A percentile compares a stretch with the other conserved stretches of the same genome.
These are phyloP conservation scores for Neocatenulostroma microsporum DNA, from an alignment of 2,329 filamentous ascomycete genomes.

Conservation along the genomic window DNA sequence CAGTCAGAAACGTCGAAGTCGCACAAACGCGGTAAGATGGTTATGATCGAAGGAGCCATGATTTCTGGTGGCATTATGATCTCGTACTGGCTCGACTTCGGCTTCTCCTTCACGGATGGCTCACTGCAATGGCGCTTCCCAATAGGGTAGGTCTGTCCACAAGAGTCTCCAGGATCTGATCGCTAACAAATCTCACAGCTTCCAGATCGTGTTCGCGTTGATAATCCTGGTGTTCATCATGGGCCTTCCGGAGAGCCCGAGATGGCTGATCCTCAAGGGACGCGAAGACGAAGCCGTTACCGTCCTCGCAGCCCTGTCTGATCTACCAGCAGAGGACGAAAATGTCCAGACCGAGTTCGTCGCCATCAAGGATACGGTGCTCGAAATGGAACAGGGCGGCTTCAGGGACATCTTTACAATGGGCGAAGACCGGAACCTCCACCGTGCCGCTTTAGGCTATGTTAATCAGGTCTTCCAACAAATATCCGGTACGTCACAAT, in stretches of 20 bases:
- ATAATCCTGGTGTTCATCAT: conserved; percentile 42
- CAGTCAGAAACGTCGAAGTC: conserved; percentile 46
- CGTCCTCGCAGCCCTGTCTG: conserved; percentile 41
- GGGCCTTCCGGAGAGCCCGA: conserved; percentile 49
- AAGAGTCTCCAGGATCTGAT: too few species aligned
- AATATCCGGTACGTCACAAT: conserved; percentile 13
- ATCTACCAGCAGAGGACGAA: conserved; percentile 39
- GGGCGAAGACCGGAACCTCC: conserved; percentile 28
- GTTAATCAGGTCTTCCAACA: conserved; percentile 32
- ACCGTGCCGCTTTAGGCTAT: conserved; percentile 28
- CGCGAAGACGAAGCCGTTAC: conserved; percentile 45
- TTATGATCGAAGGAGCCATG: conserved; percentile 48
- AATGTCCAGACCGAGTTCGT: conserved; percentile 42
- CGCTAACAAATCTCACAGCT: too few species aligned
- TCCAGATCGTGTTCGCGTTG: conserved; percentile 51
- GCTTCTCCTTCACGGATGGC: conserved; percentile 32
- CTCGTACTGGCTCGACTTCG: conserved; percentile 47
- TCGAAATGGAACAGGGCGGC: conserved; percentile 34
- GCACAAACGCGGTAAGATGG: conserved; percentile 44
- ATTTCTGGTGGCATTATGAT: conserved; percentile 45
- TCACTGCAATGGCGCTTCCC: conserved; percentile 49
- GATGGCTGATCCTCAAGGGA: conserved; percentile 52
- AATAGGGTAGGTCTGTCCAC: too few species aligned
- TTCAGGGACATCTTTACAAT: conserved; percentile 26
- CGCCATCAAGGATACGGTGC: conserved; percentile 47